Base-by-base conservation (phyloP, 305 asterid genomes). In the Andrographis paniculata region DNA sequence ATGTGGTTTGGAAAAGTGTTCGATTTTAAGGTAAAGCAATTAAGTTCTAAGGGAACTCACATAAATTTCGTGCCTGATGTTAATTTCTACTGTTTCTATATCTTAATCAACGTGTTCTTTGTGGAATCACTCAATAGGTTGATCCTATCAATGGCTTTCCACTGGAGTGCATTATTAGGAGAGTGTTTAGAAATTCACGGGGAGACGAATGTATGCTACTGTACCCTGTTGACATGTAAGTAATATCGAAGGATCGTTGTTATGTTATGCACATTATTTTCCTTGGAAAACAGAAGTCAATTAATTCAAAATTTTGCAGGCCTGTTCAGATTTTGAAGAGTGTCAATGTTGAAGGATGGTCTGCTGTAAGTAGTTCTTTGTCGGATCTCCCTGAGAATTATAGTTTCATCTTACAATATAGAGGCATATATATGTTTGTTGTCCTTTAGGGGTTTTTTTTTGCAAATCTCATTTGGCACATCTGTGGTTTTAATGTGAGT, bases 191-290 rank as follows among this genome's bases (percentile, higher is more conserved):
- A 67, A 91, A 69, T 70, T 65, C 86, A 43, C 68, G 58, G 9
- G 96, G 81, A 58, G 84, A 80, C 58, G 98, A 86, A 48, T 91
- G 96, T 28, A 71, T 91, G 87, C 72, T 91, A 55, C 88, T 91
- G 52, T 91, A 93, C 70, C 98, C 96, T 55, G 87, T 83, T 68
- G 98, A 91, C 70, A 86, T 71, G 98, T 91, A 78, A 78, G 98
- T 69, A 53, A 35, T 35, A 20, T 55, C 52, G 54, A 50, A 16
- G 27, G 49, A 47, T 56, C 13, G 40, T 65, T 18, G 12, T n/a
- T n/a, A n/a, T 38, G 17, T 17, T 15, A 41, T 59, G 42, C 41
- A 14, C 15, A 8, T 24, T 37, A n/a, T 56, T 24, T 55, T 41
- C 33, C 41, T 18, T 35, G 16, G 38, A 17, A 51, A 50, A 12